Percentiles rank a stretch among this genome's conserved stretches.
phyloP scores from a whole-genome alignment of 2,329 filamentous ascomycete species.

The Trichoderma hamatum region DNA sequence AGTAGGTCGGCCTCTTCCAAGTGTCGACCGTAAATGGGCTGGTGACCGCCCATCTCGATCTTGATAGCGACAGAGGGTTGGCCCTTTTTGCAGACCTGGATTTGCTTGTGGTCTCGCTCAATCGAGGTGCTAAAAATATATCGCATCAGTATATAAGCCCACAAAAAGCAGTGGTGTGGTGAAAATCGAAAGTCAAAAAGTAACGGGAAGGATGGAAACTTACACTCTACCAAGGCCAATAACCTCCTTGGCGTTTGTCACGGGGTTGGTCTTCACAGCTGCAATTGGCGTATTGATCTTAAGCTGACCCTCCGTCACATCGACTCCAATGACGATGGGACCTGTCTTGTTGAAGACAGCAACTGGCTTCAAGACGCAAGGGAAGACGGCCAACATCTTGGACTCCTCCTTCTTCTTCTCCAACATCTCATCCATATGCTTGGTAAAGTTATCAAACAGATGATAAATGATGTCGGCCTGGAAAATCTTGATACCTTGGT shows the following conservation, averaged over 20 bases:
- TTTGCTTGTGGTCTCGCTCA: constrained; percentile 95
- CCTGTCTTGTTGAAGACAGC: constrained; percentile 98
- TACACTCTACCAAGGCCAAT: constrained; percentile 90
- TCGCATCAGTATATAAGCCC: constrained; percentile 39
- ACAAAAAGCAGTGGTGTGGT: not conserved
- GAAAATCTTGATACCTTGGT: constrained; percentile 96
- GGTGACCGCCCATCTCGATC: constrained; percentile 89
- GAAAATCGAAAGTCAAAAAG: not conserved
- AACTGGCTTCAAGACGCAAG: constrained; percentile 85
- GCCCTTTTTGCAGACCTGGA: constrained; percentile 89
- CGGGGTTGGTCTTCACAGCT: constrained; percentile 78
- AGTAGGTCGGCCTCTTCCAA: constrained; percentile 88
- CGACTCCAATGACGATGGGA: constrained; percentile 93
- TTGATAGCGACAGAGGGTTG: constrained; percentile 98
- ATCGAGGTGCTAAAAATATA: constrained; percentile 78
- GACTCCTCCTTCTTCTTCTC: constrained; percentile 96
- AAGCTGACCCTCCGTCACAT: constrained; percentile 88
- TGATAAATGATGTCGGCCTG: constrained; percentile 99
- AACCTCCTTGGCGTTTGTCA: constrained; percentile 81
- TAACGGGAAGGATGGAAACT: constrained; percentile 45
- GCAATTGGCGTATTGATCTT: constrained; percentile 88
- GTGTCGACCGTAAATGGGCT: constrained; percentile 92
- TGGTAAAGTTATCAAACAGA: constrained; percentile 93
- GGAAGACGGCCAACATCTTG: constrained; percentile 95
- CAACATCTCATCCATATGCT: constrained; percentile 84